Conservation (phyloP, 306 rosid genomes). For the Lagenaria siceraria region DNA sequence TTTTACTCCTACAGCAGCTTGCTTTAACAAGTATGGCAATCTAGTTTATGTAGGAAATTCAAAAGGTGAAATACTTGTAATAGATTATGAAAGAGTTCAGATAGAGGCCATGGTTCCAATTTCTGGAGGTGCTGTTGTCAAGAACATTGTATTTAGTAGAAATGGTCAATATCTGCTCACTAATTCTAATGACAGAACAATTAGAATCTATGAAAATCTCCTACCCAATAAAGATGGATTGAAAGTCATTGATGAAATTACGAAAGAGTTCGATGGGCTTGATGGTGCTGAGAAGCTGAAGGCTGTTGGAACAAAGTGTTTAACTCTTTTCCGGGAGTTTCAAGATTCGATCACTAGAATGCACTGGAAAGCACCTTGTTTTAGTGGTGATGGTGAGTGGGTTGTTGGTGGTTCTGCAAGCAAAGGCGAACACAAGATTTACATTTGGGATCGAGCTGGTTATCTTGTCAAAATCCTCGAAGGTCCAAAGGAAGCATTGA, state of each 20-base stretch:
- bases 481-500: conserved; percentile 97
- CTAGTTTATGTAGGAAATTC: conserved; percentile 91
- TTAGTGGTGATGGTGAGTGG: conserved; percentile 99
- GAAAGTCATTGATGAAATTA: conserved; percentile 35
- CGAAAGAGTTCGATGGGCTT: conserved; percentile 26
- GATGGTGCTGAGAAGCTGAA: conserved; percentile 62
- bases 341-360: conserved; percentile 91
- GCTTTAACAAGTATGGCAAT: conserved; percentile 72
- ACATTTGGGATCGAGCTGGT: conserved; percentile 96
- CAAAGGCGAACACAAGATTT: conserved; percentile 98
- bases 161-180: conserved; percentile 84
- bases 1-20: conserved; percentile 86
- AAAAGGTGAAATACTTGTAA: conserved; percentile 86
- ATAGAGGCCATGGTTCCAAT: conserved; percentile 62
- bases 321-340: conserved; percentile 76
- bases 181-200: conserved; percentile 79
- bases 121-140: conserved; percentile 72
- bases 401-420: conserved; percentile 96
- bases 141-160: conserved; percentile 88
- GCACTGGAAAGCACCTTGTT: conserved; percentile 99
- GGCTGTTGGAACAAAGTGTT: conserved; percentile 65
- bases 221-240: conserved; percentile 61
- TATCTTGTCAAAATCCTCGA: conserved; percentile 94
- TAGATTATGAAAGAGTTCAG: conserved; percentile 38
- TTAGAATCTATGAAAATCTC: conserved; percentile 87